A percentile compares a stretch with the other conserved stretches of the same genome.
These are phyloP conservation scores for Cyberlindnera mrakii DNA, from an alignment of 805 yeast species.

Conservation along the genomic window DNA sequence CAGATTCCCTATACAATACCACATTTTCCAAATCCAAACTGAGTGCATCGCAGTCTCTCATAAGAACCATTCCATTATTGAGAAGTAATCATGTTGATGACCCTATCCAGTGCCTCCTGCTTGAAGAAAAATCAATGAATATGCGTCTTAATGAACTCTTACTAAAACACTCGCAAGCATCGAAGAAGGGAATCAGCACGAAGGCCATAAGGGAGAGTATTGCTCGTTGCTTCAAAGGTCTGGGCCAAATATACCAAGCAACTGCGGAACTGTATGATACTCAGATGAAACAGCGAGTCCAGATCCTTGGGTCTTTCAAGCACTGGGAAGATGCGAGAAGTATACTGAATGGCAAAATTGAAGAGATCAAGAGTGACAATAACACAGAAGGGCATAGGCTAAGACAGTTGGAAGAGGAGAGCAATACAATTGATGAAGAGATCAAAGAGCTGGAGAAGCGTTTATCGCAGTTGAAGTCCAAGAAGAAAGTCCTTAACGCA, in stretches of 20 bases:
- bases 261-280: conserved; percentile 35
- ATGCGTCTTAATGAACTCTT: conserved; percentile 14
- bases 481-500: conserved; percentile 24
- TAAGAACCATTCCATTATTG: not conserved
- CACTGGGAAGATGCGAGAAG: conserved; percentile 34
- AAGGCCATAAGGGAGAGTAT: conserved; percentile 26
- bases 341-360: conserved; percentile 28
- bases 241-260: conserved; percentile 33
- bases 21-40: not conserved
- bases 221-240: conserved; percentile 26
- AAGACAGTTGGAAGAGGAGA: conserved; percentile 27
- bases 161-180: conserved; percentile 21
- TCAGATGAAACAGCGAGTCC: conserved; percentile 25
- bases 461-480: conserved; percentile 27
- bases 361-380: conserved; percentile 31
- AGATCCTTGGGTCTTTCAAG: conserved; percentile 25
- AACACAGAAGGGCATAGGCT: conserved; percentile 37
- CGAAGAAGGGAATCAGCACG: conserved; percentile 28
- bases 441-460: conserved; percentile 30
- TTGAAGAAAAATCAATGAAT: conserved; percentile 16
- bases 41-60: not conserved
- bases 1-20: not conserved
- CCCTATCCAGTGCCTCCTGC: conserved; percentile 13
- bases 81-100: conserved; percentile 1
- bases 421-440: conserved; percentile 30